Conservation (phyloP, 2,329 filamentous ascomycete genomes). For the Pestalotiopsis sp. region DNA sequence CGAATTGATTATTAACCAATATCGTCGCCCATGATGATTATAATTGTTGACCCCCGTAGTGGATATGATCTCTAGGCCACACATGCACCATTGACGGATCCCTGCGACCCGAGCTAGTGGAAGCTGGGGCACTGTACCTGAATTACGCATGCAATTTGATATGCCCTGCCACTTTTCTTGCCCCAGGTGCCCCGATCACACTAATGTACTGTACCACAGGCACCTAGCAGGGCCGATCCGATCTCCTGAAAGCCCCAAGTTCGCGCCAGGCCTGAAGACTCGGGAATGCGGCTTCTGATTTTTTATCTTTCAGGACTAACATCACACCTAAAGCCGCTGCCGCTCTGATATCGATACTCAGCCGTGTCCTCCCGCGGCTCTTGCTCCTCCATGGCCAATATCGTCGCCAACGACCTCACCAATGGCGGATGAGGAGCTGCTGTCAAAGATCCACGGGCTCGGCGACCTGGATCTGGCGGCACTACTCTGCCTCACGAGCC, state of each 20-base stretch:
- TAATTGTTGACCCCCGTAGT: neutral
- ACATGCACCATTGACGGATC: neutral
- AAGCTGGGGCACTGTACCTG: neutral
- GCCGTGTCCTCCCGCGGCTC: neutral
- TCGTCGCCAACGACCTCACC: conserved; percentile 20
- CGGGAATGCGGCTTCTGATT: neutral
- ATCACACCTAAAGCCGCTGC: neutral
- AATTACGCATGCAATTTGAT: neutral
- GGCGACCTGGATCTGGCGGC: conserved; percentile 87
- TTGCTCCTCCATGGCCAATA: conserved; percentile 15
- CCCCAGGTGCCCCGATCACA: neutral
- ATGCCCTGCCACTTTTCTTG: neutral
- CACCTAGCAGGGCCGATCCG: neutral
- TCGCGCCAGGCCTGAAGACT: neutral
- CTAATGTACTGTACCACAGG: neutral
- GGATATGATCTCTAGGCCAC: neutral
- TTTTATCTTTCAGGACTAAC: neutral
- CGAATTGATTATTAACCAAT: neutral
- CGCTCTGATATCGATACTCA: neutral
- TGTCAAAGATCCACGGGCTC: conserved; percentile 74
- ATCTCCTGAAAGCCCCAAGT: neutral
- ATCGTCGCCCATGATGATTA: neutral
- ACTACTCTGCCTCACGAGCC: conserved; percentile 77
- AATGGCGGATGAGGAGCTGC: conserved; percentile 66
- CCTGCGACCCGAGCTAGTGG: neutral